phyloP scores from a whole-genome alignment of 2,329 filamentous ascomycete species.

The Hawksworthiomyces lignivorus region DNA sequence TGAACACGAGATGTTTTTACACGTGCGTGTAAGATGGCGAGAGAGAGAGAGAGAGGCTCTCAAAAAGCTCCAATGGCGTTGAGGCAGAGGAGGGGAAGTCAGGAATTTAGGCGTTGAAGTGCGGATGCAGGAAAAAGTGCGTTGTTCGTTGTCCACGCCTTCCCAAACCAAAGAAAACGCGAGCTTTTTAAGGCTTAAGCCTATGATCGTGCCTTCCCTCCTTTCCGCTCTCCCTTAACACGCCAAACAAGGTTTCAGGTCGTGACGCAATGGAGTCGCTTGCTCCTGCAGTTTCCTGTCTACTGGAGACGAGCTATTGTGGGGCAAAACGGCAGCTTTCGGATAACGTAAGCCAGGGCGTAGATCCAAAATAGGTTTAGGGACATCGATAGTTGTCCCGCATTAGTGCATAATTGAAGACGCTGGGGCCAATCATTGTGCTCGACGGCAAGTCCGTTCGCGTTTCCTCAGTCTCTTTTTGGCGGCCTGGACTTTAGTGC shows the following conservation, averaged over 20 bases:
- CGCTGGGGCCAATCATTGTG: too few species aligned
- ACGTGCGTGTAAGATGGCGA: neutral
- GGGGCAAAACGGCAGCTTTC: neutral
- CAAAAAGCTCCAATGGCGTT: neutral
- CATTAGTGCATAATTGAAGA: too few species aligned
- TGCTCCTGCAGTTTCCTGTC: neutral
- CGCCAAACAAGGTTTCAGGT: constrained; percentile 10
- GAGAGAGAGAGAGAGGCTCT: neutral
- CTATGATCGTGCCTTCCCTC: constrained; percentile 1
- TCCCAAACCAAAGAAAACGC: neutral
- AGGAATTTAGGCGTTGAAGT: neutral
- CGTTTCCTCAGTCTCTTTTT: too few species aligned
- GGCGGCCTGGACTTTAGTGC: too few species aligned
- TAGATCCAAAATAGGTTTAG: too few species aligned
- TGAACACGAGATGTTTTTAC: too few species aligned
- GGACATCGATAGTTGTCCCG: too few species aligned
- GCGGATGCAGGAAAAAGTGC: neutral
- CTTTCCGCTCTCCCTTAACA: too few species aligned
- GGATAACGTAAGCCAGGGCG: neutral
- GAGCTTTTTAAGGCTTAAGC: too few species aligned
- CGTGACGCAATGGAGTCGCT: constrained; percentile 12
- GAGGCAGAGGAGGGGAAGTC: neutral
- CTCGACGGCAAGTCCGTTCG: too few species aligned
- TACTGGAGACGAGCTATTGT: constrained; percentile 13
- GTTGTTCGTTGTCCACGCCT: too few species aligned